These are phyloP conservation scores for Penicillium bovifimosum DNA, from an alignment of 495 filamentous ascomycete genomes.

Conservation along the genomic window DNA sequence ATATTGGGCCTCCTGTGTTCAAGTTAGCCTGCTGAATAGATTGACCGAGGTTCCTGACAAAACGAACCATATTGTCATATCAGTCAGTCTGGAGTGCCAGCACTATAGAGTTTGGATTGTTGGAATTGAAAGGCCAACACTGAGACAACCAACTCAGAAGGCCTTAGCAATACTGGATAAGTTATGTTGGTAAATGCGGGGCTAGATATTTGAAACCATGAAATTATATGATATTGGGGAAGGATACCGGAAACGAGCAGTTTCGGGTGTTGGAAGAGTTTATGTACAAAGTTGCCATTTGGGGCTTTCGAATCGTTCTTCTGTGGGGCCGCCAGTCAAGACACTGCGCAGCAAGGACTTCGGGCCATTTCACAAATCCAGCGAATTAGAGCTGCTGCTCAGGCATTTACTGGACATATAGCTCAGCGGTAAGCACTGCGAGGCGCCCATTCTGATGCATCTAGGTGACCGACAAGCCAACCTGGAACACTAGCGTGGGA, in stretches of 20 bases:
- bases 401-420: not conserved
- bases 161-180: not conserved
- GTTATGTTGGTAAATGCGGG: not conserved
- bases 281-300: conserved; percentile 5
- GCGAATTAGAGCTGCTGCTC: conserved; percentile 8
- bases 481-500: conserved; percentile 7
- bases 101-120: not conserved
- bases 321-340: conserved; percentile 5
- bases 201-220: not conserved
- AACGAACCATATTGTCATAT: conserved; percentile 5
- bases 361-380: not conserved
- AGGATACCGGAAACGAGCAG: not conserved
- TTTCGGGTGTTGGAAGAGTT: conserved; percentile 5
- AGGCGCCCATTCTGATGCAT: conserved; percentile 2
- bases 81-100: not conserved
- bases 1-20: conserved; percentile 1
- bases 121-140: not conserved
- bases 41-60: no score
- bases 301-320: not conserved
- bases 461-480: conserved; percentile 2
- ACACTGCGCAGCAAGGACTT: not conserved
- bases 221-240: not conserved
- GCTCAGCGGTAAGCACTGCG: conserved; percentile 7
- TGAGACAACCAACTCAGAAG: not conserved
- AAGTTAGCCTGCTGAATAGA: not conserved